These are phyloP conservation scores for Neoscytalidium dimidiatum DNA, from an alignment of 2,329 filamentous ascomycete species.

Conservation along the genomic window DNA sequence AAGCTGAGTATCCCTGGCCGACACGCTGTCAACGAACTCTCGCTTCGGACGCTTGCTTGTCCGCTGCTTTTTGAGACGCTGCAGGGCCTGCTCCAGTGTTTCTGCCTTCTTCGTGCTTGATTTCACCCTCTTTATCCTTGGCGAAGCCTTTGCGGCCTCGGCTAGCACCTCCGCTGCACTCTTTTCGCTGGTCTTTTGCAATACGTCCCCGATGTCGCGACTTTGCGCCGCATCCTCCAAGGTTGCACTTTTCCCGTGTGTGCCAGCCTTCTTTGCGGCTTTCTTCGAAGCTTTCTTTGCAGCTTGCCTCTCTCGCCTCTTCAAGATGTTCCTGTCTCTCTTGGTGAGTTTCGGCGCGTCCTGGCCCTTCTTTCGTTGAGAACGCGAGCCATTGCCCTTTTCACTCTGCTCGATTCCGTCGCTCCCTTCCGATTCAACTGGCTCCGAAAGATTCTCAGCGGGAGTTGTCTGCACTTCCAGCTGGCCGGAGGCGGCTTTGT, in stretches of 20 bases:
- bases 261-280: background rate
- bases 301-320: background rate
- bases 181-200: background rate
- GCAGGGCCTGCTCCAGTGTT: background rate
- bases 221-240: background rate
- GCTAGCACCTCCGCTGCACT: background rate
- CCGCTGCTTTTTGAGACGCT: background rate
- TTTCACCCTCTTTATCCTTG: background rate
- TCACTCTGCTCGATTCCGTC: no score
- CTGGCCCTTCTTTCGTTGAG: background rate
- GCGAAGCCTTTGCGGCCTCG: background rate
- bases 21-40: background rate
- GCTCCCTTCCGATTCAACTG: background rate
- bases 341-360: background rate
- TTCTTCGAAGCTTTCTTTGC: background rate
- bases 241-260: background rate
- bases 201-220: background rate
- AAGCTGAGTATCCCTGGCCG: constrained; percentile 9
- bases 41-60: background rate
- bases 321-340: background rate
- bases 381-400: background rate
- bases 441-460: no score
- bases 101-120: background rate
- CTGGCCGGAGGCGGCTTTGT: background rate
- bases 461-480: background rate